Conservation (phyloP, 2,329 filamentous ascomycete genomes). For the Alternaria gaisen region DNA sequence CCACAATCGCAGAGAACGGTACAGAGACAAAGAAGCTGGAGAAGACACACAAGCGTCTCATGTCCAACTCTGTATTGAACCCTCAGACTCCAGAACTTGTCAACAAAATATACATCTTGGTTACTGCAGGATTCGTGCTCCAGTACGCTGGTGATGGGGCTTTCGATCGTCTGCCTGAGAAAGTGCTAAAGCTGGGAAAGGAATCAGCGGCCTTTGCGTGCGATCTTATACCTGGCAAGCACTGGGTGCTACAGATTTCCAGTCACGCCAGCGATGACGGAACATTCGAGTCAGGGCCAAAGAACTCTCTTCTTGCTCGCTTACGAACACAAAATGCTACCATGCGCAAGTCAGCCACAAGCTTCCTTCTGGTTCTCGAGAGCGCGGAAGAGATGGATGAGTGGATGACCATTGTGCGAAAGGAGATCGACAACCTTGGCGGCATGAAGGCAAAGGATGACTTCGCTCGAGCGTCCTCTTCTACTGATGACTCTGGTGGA, state of each 20-base stretch:
- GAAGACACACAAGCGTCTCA: conserved; percentile 55
- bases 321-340: conserved; percentile 68
- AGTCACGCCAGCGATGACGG: conserved; percentile 70
- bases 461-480: conserved; percentile 38
- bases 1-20: conserved; percentile 38
- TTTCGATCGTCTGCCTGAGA: conserved; percentile 77
- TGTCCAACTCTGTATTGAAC: conserved; percentile 52
- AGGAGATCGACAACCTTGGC: conserved; percentile 74
- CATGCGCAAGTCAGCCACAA: conserved; percentile 64
- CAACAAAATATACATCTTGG: conserved; percentile 75
- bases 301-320: conserved; percentile 71
- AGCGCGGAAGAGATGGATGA: conserved; percentile 76
- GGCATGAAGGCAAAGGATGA: conserved; percentile 64
- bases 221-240: conserved; percentile 79
- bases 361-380: conserved; percentile 77
- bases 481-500: conserved; percentile 35
- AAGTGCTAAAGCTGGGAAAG: conserved; percentile 74
- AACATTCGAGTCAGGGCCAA: conserved; percentile 49
- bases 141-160: conserved; percentile 77
- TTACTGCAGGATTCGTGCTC: conserved; percentile 75
- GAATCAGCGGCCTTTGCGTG: conserved; percentile 82
- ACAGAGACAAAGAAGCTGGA: conserved; percentile 46
- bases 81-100: conserved; percentile 70
- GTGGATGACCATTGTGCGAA: conserved; percentile 75
- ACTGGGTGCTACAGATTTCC: conserved; percentile 81